Conservation (phyloP, 2,329 filamentous ascomycete species). For the Sphaerulina musiva region DNA sequence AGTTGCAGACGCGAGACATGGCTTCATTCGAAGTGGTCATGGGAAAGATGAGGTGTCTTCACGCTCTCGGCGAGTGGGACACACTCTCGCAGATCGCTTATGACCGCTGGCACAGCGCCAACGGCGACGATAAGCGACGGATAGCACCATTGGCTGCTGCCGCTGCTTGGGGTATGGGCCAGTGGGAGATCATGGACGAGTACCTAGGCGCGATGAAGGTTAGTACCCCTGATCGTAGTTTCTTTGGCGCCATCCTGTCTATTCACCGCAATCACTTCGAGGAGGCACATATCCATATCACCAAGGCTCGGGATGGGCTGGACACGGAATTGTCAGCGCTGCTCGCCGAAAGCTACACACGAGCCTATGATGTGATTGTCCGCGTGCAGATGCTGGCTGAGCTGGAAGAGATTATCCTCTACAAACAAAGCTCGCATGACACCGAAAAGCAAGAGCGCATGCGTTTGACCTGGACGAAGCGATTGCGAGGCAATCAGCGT, state of each 20-base stretch:
- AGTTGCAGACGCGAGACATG: constrained; percentile 36
- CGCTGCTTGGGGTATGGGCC: constrained; percentile 89
- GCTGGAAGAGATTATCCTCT: constrained; percentile 93
- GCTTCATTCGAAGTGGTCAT: constrained; percentile 89
- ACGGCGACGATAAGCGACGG: constrained; percentile 75
- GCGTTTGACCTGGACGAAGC: constrained; percentile 90
- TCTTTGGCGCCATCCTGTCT: constrained; percentile 93
- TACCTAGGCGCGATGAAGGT: constrained; percentile 94
- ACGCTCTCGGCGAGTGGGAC: constrained; percentile 97
- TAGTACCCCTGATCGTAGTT: constrained; percentile 86
- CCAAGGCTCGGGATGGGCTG: constrained; percentile 84
- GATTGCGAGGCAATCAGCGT: constrained; percentile 87
- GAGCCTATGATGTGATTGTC: constrained; percentile 95
- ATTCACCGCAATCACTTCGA: constrained; percentile 94
- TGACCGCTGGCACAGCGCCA: constrained; percentile 88
- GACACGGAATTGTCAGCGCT: constrained; percentile 94
- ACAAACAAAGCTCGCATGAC: constrained; percentile 80
- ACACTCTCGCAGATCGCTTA: constrained; percentile 80
- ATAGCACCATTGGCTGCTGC: constrained; percentile 93
- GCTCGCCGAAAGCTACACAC: constrained; percentile 96
- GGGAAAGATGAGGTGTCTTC: constrained; percentile 98
- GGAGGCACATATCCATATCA: constrained; percentile 80
- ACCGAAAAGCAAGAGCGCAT: constrained; percentile 83
- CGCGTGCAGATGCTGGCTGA: constrained; percentile 98
- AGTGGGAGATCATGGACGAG: constrained; percentile 98